Evolutionary conservation across 768 basidiomycete genomes (phyloP), one percentile per base, ranked within the genome.

Genomic region (Suillus lakei): DNA sequence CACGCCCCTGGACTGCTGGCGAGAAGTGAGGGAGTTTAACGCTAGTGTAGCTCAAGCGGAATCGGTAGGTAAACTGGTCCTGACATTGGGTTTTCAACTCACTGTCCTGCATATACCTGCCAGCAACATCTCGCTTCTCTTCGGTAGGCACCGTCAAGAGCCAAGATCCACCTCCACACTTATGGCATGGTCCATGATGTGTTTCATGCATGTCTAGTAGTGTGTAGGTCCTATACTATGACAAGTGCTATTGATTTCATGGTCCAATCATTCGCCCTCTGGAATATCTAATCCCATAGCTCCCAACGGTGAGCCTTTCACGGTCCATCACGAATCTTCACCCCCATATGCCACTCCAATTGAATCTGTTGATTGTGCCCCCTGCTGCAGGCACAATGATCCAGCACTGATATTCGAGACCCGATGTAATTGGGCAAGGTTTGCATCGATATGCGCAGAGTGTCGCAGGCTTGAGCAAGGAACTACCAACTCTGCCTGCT

Each of bases 1-100:
- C 1, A 85, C 82, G 1, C 81, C 92, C 26, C 76, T 95, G 43
- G 85, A 93, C 67, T 95, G 93, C 75, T 91, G 88, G 88, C 82
- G 80, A 64, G 86, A 93, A 71, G 92, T 93, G 3, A 76, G 78
- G 28, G 82, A 80, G 21, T 95, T 95, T 80, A 93, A 89, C 70
- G 76, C 79, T 26, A 85, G 90, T 3, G 91, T 94, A 21, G 82
- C 85, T 23, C 79, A 83, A 60, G 77, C 92, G 70, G 92, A 94
- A 75, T 84, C 90, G 79, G 93, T 91, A 69, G 64, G 81, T 71
- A 18, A 15, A 48, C 18, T 41, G 6, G 8, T 13, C 21, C 26
- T 32, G 63, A n/a, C 16, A 43, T 41, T 38, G 61, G 48, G 34
- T n/a, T 61, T 34, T 46, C 26, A 28, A 41, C 56, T 59, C 18